Evolutionary conservation across 345 rosid species (phyloP), one percentile per base, ranked within the genome.

Genomic region (Pseudoturritis turrita): DNA sequence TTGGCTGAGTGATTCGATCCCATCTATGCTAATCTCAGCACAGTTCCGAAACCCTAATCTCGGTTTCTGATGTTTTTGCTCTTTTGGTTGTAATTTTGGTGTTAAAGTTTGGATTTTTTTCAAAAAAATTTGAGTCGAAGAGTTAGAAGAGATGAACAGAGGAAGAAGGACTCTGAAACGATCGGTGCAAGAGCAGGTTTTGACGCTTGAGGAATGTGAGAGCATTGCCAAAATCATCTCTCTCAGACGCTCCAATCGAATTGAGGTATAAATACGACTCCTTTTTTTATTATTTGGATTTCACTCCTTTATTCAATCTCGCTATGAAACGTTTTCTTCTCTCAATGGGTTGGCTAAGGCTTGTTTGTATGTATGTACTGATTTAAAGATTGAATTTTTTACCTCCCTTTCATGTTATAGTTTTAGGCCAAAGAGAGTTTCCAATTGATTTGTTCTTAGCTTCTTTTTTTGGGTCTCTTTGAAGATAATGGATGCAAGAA

Each of bases 81-180:
- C 10, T 13, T 37, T 13, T 14, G 19, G 31, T 4, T 57, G 36
- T 2, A 23, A 7, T 43, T 63, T 55, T 13, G 47, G 9, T 35
- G 59, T 18, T 10, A 64, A 3, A 56, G 12, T 65, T 56, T 55
- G 58, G 39, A 36, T 0, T 22, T 17, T 53, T 28, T 28, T 4
- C 31, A n/a, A n/a, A n/a, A 3, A 17, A 35, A 23, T 60, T 44
- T 36, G 62, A 52, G 62, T 7, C 55, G 50, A 36, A 57, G 52
- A 12, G 29, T 5, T 49, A 25, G 8, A 67, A 55, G 28, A 76
- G 29, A 90, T 89, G 97, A 84, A 82, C 79, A 92, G 87, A 76
- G 91, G 94, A 64, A 84, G 98, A 79, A 90, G 84, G 86, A 90
- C 87, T 82, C 75, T 93, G 80, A 87, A 84, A 80, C 83, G 88